Evolutionary conservation across 2,329 filamentous ascomycete genomes (phyloP), one percentile per base, ranked within the genome.

Genomic region (Cadophora gregata): DNA sequence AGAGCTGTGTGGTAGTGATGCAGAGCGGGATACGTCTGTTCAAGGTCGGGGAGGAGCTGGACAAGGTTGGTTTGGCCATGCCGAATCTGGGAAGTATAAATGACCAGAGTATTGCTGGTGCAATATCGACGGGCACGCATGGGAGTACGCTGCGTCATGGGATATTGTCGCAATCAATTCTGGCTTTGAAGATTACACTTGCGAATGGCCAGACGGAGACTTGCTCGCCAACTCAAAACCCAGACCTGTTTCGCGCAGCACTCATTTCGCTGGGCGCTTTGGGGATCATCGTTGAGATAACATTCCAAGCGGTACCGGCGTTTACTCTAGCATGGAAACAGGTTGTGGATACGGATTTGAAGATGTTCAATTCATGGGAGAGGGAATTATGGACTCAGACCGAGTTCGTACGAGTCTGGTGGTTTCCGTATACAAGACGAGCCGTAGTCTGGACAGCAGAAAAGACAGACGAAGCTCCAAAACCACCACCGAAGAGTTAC

Each of bases 361-460:
- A 86, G 55, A 85, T 97, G 69, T 83, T 97, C 58, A 81, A 84
- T 12, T 83, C 86, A 7, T 98, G 96, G 93, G 80, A 89, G 21
- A 83, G 81, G 7, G 85, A 85, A 38, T 83, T 98, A 16, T 98
- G 96, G 95, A 92, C 87, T 1, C 86, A 88, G 68, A 88, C 90
- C 68, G 93, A 98, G 78, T 99, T 95, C 76, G 93, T 96, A 29
- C 87, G 96, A 31, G 93, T 97, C 31, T 99, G 96, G 95, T 99
- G 96, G 96, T 89, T 97, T 77, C 96, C 96, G 0, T 97, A 98
- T 80, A 93, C 92, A 76, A 88, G 93, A 64, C 87, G 93, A 55
- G 93, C 93, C 0, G 92, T 98, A 58, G 86, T 96, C 55, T 99
- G 96, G 96, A 87, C 88, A 48, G 96, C 93, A n/a, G 86, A 93